Evolutionary conservation across 352 stramenopile genomes (phyloP).

Genomic region (Phytopythium oedochilum): DNA sequence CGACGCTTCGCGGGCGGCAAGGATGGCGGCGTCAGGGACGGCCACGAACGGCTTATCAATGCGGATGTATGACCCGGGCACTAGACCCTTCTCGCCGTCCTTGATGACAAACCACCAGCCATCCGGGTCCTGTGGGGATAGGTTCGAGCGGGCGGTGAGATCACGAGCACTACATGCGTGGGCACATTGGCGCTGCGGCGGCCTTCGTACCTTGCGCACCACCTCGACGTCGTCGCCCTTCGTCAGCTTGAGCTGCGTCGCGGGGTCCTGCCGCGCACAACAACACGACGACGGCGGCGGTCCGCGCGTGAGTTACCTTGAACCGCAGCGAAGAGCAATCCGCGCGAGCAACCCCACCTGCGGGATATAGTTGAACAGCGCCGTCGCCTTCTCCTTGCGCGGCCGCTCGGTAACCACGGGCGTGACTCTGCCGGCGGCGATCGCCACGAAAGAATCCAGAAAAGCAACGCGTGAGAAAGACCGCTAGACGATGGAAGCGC

Average conservation of each 20-base stretch:
- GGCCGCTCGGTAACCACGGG: constrained; percentile 19
- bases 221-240: constrained; percentile 75
- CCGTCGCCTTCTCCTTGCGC: constrained; percentile 62
- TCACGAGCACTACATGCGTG: neutral
- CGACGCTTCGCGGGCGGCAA: constrained; percentile 65
- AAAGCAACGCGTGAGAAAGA: neutral
- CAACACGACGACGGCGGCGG: neutral
- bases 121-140: constrained; percentile 37
- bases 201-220: constrained; percentile 44
- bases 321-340: neutral
- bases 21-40: constrained; percentile 50
- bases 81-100: constrained; percentile 71
- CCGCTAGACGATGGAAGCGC: neutral
- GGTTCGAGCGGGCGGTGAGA: neutral
- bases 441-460: constrained; percentile 2
- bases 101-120: constrained; percentile 84
- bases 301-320: neutral
- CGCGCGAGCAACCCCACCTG: constrained; percentile 16
- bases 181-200: neutral
- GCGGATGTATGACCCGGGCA: constrained; percentile 70
- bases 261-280: constrained; percentile 25
- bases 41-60: constrained; percentile 63
- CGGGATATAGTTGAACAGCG: constrained; percentile 75
- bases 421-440: constrained; percentile 11
- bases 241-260: constrained; percentile 58